A percentile compares a stretch with the other conserved stretches of the same genome.
Evolutionary conservation across 441 rosid genomes (phyloP).

Genomic region (Jatropha podagrica): DNA sequence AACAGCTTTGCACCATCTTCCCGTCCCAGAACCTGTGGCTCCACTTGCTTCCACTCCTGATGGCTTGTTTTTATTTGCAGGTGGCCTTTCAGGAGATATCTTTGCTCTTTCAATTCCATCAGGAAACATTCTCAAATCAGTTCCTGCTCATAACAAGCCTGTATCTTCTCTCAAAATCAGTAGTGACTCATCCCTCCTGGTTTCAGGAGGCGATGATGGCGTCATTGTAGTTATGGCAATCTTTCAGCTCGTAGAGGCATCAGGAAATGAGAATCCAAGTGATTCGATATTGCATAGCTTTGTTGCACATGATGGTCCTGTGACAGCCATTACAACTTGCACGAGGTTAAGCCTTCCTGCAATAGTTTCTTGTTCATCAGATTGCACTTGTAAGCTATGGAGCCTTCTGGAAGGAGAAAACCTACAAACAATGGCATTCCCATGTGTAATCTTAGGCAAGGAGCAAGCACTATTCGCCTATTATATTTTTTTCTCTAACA

Average conservation of each 20-base stretch:
- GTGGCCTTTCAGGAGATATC: slow-evolving; percentile 43
- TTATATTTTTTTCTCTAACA: too few relatives aligned
- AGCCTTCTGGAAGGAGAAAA: slow-evolving; percentile 28
- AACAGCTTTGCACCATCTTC: slow-evolving; percentile 36
- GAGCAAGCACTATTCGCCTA: too few relatives aligned
- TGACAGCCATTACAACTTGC: slow-evolving; percentile 28
- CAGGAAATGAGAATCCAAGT: slow-evolving; percentile 1
- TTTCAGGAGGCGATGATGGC: slow-evolving; percentile 50
- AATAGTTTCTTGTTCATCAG: slow-evolving; percentile 38
- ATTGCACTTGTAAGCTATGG: slow-evolving; percentile 43
- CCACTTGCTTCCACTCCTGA: slow-evolving; percentile 39
- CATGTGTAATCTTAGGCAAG: slow-evolving; percentile 31
- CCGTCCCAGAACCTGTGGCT: slow-evolving; percentile 50
- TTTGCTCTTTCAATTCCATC: slow-evolving; percentile 34
- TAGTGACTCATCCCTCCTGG: slow-evolving; percentile 37
- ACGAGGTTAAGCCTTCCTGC: slow-evolving; percentile 19
- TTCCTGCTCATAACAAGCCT: slow-evolving; percentile 39
- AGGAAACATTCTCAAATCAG: slow-evolving; percentile 34
- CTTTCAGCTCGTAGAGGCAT: slow-evolving; percentile 33
- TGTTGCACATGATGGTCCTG: slow-evolving; percentile 42
- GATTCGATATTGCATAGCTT: slow-evolving; percentile 22
- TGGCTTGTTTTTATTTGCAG: slow-evolving; percentile 40
- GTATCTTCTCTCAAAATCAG: slow-evolving; percentile 40
- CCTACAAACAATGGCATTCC: slow-evolving; percentile 34
- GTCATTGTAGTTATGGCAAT: slow-evolving; percentile 30